phyloP scores from a whole-genome alignment of 2,329 filamentous ascomycete genomes.

The Fusarium sp. region DNA sequence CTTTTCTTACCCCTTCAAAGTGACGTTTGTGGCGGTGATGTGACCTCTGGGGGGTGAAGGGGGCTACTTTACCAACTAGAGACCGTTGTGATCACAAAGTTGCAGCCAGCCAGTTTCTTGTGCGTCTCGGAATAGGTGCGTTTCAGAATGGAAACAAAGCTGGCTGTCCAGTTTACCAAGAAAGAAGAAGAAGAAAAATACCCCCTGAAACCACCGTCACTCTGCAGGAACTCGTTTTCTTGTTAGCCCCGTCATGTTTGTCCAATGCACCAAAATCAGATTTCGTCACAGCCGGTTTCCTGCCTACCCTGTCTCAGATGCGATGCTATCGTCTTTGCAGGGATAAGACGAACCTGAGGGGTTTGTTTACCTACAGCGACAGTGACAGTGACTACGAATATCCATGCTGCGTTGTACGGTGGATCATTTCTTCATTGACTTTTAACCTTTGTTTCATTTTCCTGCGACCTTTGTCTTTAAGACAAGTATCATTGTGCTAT shows the following conservation, averaged over 20 bases:
- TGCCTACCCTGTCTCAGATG: constrained; percentile 14
- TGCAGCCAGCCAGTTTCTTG: constrained; percentile 14
- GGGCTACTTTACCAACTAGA: background rate
- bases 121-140: constrained; percentile 37
- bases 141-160: constrained; percentile 46
- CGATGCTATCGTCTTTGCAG: constrained; percentile 40
- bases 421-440: background rate
- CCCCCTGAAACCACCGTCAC: constrained; percentile 16
- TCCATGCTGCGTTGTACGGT: background rate
- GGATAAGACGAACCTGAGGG: constrained; percentile 48
- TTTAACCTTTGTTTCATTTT: background rate
- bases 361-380: constrained; percentile 17
- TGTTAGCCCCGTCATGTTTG: constrained; percentile 18
- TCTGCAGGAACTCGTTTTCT: constrained; percentile 3
- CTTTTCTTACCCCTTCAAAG: constrained; percentile 2
- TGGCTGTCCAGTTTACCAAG: constrained; percentile 15
- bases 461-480: background rate
- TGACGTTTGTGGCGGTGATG: constrained; percentile 29
- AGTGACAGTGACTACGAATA: background rate
- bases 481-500: background rate
- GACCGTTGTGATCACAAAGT: background rate
- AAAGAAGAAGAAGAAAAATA: background rate
- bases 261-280: constrained; percentile 6
- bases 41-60: background rate
- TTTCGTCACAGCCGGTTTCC: constrained; percentile 10